A percentile compares a stretch with the other conserved stretches of the same genome.
These are phyloP conservation scores for Ophryocystis elektroscirrha DNA, from an alignment of 169 alveolate species.

Conservation along the genomic window DNA sequence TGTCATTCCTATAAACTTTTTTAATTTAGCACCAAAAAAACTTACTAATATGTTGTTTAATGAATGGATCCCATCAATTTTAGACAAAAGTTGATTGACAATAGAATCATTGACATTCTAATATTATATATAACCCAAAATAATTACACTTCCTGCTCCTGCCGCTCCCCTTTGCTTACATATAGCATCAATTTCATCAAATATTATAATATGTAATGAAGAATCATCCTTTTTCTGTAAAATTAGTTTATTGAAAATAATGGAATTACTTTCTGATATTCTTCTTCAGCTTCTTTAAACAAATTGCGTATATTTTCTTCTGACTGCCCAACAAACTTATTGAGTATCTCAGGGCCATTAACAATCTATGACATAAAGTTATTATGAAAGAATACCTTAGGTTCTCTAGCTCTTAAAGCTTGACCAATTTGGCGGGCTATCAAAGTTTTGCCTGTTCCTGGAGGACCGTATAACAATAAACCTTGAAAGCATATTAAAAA, in stretches of 20 bases:
- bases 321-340: constrained; percentile 74
- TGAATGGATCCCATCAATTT: constrained; percentile 96
- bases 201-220: constrained; percentile 81
- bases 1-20: constrained; percentile 84
- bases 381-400: constrained; percentile 44
- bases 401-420: constrained; percentile 75
- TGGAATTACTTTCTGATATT: constrained; percentile 30
- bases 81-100: constrained; percentile 87
- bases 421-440: constrained; percentile 97
- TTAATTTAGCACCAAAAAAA: too few species aligned
- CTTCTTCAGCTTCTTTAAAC: constrained; percentile 91
- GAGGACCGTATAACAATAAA: constrained; percentile 94
- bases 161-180: constrained; percentile 82
- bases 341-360: constrained; percentile 50
- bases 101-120: constrained; percentile 84
- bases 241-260: neutral
- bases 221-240: constrained; percentile 74
- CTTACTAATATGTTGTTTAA: constrained; percentile 79
- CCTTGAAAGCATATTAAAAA: constrained; percentile 31
- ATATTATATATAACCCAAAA: neutral
- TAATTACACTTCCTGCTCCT: constrained; percentile 12
- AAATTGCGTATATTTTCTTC: constrained; percentile 90
- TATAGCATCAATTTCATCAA: constrained; percentile 97
- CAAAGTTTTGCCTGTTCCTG: constrained; percentile 99
- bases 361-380: constrained; percentile 23